Conservation (phyloP, 2,329 filamentous ascomycete species). For the Cytospora mali region DNA sequence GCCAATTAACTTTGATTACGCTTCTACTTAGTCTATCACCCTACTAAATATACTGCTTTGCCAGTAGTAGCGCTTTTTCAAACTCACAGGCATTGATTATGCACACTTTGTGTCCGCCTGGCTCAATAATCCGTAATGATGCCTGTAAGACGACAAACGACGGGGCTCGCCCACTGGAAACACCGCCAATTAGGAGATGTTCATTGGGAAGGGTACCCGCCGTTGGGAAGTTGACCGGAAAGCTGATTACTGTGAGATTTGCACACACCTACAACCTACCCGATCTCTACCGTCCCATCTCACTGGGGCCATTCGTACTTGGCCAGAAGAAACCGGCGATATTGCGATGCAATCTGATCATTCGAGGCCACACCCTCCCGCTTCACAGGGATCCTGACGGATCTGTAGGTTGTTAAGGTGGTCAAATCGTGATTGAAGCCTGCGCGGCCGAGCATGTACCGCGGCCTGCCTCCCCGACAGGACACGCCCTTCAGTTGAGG, state of each 20-base stretch:
- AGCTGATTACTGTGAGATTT: neutral
- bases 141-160: neutral
- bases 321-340: neutral
- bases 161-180: neutral
- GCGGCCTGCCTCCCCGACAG: neutral
- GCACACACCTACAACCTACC: neutral
- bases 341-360: neutral
- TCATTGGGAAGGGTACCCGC: neutral
- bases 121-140: neutral
- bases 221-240: neutral
- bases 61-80: too few species aligned
- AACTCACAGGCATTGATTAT: too few species aligned
- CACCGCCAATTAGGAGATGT: neutral
- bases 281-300: neutral
- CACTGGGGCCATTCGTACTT: neutral
- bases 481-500: neutral
- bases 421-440: conserved; percentile 5
- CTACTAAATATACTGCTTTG: too few species aligned
- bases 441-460: conserved; percentile 6
- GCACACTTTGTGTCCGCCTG: neutral
- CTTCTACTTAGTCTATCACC: too few species aligned
- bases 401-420: neutral
- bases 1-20: too few species aligned
- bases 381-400: neutral
- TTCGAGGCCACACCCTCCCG: neutral